A percentile compares a stretch with the other conserved stretches of the same genome.
Evolutionary conservation across 2,329 filamentous ascomycete genomes (phyloP).

Genomic region (Polytolypa hystricis): DNA sequence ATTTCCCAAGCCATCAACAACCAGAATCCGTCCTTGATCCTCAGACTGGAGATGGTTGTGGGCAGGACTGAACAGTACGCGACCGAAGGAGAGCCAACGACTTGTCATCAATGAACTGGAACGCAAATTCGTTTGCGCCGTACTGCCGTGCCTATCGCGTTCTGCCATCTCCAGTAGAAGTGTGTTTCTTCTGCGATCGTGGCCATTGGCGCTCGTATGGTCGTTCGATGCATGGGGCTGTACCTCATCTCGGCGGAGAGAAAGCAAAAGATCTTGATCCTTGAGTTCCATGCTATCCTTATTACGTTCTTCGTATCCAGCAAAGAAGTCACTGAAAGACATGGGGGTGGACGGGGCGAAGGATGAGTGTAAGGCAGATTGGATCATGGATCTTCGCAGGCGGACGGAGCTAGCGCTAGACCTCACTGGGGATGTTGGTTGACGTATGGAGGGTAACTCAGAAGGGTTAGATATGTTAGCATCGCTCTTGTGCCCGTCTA

Average conservation of each 20-base stretch:
- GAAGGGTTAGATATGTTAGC: slow-evolving; percentile 10
- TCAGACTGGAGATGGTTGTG: slow-evolving; percentile 33
- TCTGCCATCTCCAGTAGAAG: slow-evolving; percentile 30
- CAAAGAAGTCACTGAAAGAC: slow-evolving; percentile 43
- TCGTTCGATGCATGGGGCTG: slow-evolving; percentile 19
- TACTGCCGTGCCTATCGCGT: slow-evolving; percentile 30
- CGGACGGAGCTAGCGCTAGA: slow-evolving; percentile 27
- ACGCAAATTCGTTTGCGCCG: slow-evolving; percentile 35
- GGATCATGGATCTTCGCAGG: slow-evolving; percentile 41
- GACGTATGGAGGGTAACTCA: slow-evolving; percentile 16
- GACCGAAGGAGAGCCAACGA: slow-evolving; percentile 40
- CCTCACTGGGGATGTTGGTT: slow-evolving; percentile 17
- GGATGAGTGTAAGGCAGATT: slow-evolving; percentile 39
- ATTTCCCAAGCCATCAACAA: slow-evolving; percentile 41
- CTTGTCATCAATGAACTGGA: slow-evolving; percentile 42
- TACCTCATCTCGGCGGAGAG: slow-evolving; percentile 14
- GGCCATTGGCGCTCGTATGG: too few relatives aligned
- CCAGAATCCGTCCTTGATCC: slow-evolving; percentile 34
- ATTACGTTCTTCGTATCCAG: slow-evolving; percentile 35
- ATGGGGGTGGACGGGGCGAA: slow-evolving; percentile 41
- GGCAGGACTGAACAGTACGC: slow-evolving; percentile 40
- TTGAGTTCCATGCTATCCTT: slow-evolving; percentile 16
- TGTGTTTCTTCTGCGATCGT: slow-evolving; percentile 24
- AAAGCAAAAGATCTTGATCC: slow-evolving; percentile 13
- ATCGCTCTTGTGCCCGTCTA: slow-evolving; percentile 14